phyloP scores from a whole-genome alignment of 169 alveolate genomes.

The Cystoisospora suis region DNA sequence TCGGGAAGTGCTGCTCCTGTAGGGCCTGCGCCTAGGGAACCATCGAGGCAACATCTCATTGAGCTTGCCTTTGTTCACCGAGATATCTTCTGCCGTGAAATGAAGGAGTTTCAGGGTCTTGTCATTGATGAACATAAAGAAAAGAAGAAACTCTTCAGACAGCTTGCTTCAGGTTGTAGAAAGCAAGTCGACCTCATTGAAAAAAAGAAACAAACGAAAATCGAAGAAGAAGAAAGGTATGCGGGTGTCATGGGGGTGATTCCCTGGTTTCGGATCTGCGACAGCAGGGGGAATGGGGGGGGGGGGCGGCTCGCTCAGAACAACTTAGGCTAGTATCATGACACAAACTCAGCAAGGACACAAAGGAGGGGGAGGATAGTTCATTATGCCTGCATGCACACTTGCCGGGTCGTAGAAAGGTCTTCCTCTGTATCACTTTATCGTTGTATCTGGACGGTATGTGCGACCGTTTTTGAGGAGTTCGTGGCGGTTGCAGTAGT shows the following conservation, averaged over 20 bases:
- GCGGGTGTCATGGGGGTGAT: neutral
- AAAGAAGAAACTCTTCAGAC: conserved; percentile 42
- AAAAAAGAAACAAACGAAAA: neutral
- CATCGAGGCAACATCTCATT: neutral
- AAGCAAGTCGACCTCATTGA: conserved; percentile 1
- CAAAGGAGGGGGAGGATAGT: too few relatives aligned
- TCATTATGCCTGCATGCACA: too few relatives aligned
- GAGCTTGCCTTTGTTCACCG: neutral
- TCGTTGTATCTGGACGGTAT: too few relatives aligned
- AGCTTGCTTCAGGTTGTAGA: conserved; percentile 34
- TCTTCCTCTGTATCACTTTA: too few relatives aligned
- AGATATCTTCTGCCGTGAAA: conserved; percentile 5
- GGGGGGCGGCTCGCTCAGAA: too few relatives aligned
- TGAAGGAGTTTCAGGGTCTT: conserved; percentile 46
- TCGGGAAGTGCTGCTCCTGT: neutral
- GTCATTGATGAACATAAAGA: conserved; percentile 59
- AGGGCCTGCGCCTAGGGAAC: neutral
- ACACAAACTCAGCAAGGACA: too few relatives aligned
- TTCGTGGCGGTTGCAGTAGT: too few relatives aligned
- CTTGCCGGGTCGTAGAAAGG: too few relatives aligned
- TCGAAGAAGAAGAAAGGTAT: conserved; percentile 20
- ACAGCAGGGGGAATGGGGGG: neutral
- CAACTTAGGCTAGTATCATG: too few relatives aligned
- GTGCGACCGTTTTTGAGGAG: too few relatives aligned
- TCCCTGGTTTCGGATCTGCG: neutral